Evolutionary conservation across 192 early-diverging fungal genomes (phyloP), one percentile per base, ranked within the genome.

Genomic region (Coemansia sp.): DNA sequence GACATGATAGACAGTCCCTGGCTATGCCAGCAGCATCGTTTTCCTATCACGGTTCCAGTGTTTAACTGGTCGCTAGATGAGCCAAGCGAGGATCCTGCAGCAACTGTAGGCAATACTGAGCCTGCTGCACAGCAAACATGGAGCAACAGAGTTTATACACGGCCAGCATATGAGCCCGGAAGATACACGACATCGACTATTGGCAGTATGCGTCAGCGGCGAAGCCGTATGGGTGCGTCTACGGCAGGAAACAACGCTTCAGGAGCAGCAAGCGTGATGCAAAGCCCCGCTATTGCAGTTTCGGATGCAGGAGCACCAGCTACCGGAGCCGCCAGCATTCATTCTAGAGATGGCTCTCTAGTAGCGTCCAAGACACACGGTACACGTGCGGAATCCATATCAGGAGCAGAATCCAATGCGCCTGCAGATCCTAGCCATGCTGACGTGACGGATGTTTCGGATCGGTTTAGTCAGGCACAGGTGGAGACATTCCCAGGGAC

Each of bases 401-500:
- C 7, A 6, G 33, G 7, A 35, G 33, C 33, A 5, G 33, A 35
- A 6, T 7, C 7, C 10, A 35, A 35, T 35, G 10, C 33, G 10
- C 33, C 33, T 9, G 33, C 10, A 10, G 33, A 35, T 2, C 33
- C 33, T 5, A 38, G 44, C 33, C 13, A 47, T 12, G 44, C 41
- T 3, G 16, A 35, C 5, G 20, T 46, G 37, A 15, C 16, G 23
- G 57, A 49, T 20, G 13, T 33, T 14, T 19, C 61, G 1, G 68
- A 70, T 23, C 19, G 55, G 38, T 77, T 77, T 31, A n/a, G 51
- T 8, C 59, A 52, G n/a, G 38, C 68, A 18, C 61, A 38, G 26
- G 68, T 78, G 1, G 75, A 78, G 50, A 21, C 59, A 6, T 18
- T 57, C 48, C 75, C 75, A 20, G 75, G 75, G 5, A 53, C 68